These are phyloP conservation scores for Halophytophthora polymorphica DNA, from an alignment of 352 stramenopile species.

Conservation along the genomic window DNA sequence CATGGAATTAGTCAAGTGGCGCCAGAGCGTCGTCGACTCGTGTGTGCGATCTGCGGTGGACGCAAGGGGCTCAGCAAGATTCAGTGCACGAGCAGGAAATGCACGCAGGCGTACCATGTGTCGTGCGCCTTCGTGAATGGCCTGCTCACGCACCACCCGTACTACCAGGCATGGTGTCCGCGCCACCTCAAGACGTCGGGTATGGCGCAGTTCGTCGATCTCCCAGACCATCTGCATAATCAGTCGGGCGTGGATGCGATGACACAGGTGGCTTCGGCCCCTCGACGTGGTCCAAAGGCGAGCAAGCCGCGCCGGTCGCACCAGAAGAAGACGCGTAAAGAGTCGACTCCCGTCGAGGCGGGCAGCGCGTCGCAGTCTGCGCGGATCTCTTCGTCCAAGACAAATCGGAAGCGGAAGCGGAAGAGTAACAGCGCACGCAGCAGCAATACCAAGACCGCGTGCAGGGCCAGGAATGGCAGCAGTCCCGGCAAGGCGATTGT, in stretches of 20 bases:
- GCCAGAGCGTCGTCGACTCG: constrained; percentile 40
- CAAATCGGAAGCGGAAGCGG: constrained; percentile 49
- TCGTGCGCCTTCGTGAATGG: constrained; percentile 74
- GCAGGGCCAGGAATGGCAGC: constrained; percentile 5
- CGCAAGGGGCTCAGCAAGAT: constrained; percentile 78
- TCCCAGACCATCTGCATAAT: constrained; percentile 60
- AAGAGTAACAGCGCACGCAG: constrained; percentile 15
- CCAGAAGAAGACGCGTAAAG: constrained; percentile 25
- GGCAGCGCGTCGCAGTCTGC: constrained; percentile 2
- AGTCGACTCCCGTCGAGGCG: constrained; percentile 24
- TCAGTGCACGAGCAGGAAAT: constrained; percentile 70
- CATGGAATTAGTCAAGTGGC: constrained; percentile 61
- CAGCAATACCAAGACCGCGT: constrained; percentile 12
- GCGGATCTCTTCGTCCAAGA: constrained; percentile 41
- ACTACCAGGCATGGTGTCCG: constrained; percentile 75
- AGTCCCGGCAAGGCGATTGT: constrained; percentile 10
- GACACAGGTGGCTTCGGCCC: constrained; percentile 3
- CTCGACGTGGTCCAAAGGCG: constrained; percentile 14
- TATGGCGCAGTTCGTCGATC: constrained; percentile 58
- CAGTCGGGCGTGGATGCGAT: not conserved
- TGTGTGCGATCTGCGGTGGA: constrained; percentile 59
- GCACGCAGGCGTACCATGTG: constrained; percentile 62
- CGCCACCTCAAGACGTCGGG: constrained; percentile 74
- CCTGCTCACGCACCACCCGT: constrained; percentile 51
- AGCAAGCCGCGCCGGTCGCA: constrained; percentile 13